A percentile compares a stretch with the other conserved stretches of the same genome.
Conservation (phyloP, 2,329 filamentous ascomycete species). For the Cadophora luteo-olivacea region DNA sequence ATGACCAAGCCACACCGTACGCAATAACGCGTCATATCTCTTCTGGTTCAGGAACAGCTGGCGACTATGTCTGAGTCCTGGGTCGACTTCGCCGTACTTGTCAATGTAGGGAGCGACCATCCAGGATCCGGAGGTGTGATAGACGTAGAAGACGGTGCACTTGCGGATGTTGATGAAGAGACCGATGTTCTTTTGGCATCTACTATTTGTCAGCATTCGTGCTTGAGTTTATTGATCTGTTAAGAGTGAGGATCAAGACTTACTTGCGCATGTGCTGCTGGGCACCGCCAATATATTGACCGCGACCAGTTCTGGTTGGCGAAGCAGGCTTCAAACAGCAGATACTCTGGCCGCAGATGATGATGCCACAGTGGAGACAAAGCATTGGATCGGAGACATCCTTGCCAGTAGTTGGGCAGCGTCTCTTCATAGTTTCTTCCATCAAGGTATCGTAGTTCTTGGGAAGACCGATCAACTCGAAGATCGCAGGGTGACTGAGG, state of each 20-base stretch:
- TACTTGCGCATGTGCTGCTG: slow-evolving; percentile 90
- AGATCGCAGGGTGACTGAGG: slow-evolving; percentile 85
- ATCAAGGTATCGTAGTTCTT: slow-evolving; percentile 92
- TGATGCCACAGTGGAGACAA: slow-evolving; percentile 94
- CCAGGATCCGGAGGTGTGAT: slow-evolving; percentile 82
- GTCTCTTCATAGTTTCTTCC: slow-evolving; percentile 84
- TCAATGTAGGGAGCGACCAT: slow-evolving; percentile 92
- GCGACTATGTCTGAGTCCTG: slow-evolving; percentile 84
- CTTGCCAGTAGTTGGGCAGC: slow-evolving; percentile 88
- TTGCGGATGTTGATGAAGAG: slow-evolving; percentile 97
- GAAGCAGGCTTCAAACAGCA: slow-evolving; percentile 76
- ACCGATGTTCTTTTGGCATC: slow-evolving; percentile 89
- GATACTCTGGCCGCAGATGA: slow-evolving; percentile 92
- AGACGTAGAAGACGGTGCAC: slow-evolving; percentile 88
- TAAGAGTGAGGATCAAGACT: slow-evolving; percentile 46
- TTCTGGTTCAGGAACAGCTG: slow-evolving; percentile 94
- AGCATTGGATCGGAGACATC: slow-evolving; percentile 90
- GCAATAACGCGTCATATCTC: slow-evolving; percentile 86
- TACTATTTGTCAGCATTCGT: slow-evolving; percentile 46
- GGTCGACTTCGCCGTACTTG: slow-evolving; percentile 92
- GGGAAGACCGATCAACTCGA: slow-evolving; percentile 90
- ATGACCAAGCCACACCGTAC: slow-evolving; percentile 86
- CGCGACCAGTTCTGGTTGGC: slow-evolving; percentile 42
- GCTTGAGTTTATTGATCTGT: slow-evolving; percentile 30
- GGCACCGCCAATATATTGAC: slow-evolving; percentile 73